These are phyloP conservation scores for Vigna trinervia DNA, from an alignment of 306 rosid genomes.

Conservation along the genomic window DNA sequence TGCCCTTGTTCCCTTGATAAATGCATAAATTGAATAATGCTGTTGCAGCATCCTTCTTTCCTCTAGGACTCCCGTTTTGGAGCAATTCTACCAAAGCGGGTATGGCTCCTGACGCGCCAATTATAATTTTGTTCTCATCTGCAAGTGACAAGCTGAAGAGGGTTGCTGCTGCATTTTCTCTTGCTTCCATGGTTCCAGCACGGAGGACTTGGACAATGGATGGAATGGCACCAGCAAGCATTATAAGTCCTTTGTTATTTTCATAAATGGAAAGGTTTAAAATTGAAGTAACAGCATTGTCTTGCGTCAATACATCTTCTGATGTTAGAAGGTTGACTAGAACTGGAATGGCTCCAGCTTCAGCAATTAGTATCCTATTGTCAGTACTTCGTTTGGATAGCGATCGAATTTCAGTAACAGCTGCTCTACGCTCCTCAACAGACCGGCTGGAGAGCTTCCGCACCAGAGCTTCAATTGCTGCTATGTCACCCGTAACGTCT, in stretches of 20 bases:
- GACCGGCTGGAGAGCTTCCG: constrained; percentile 75
- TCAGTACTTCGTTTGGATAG: constrained; percentile 96
- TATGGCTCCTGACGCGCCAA: constrained; percentile 95
- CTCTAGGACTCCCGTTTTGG: constrained; percentile 84
- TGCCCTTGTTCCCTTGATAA: constrained; percentile 95
- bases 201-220: constrained; percentile 93
- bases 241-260: constrained; percentile 89
- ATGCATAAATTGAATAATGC: constrained; percentile 93
- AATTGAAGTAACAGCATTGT: constrained; percentile 92
- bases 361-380: constrained; percentile 89
- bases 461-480: constrained; percentile 74
- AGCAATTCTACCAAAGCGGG: constrained; percentile 89
- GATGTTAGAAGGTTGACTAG: constrained; percentile 83
- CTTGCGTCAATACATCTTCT: constrained; percentile 77
- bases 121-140: constrained; percentile 92
- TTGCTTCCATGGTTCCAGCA: constrained; percentile 91
- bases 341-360: constrained; percentile 90
- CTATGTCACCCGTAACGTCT: constrained; percentile 85
- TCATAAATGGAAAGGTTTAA: constrained; percentile 94
- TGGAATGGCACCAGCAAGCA: constrained; percentile 97
- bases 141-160: constrained; percentile 94
- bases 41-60: constrained; percentile 95
- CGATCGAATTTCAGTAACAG: constrained; percentile 81
- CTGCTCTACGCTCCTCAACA: constrained; percentile 71
- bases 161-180: constrained; percentile 96